A percentile compares a stretch with the other conserved stretches of the same genome.
Evolutionary conservation across 108 stramenopile species (phyloP).

Genomic region (Cyclotella sp.): DNA sequence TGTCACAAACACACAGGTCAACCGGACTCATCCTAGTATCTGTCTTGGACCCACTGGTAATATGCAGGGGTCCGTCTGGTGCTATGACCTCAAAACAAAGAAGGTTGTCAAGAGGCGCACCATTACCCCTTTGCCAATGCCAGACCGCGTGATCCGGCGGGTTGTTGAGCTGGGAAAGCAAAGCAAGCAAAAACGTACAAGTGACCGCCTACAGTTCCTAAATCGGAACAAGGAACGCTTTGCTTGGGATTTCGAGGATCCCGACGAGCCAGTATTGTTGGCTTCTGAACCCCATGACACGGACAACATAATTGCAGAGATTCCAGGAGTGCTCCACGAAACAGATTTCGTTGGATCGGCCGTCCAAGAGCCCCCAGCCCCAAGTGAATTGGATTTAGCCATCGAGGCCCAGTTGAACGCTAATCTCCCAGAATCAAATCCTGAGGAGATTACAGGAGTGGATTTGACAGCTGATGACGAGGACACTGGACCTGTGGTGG

Average conservation of each 20-base stretch:
- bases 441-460: constrained; percentile 47
- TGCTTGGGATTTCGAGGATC: neutral
- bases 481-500: constrained; percentile 5
- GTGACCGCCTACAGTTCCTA: neutral
- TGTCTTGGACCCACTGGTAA: constrained; percentile 27
- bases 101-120: constrained; percentile 15
- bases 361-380: neutral
- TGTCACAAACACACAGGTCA: constrained; percentile 16
- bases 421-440: constrained; percentile 3
- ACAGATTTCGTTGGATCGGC: neutral
- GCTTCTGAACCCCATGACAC: neutral
- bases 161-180: constrained; percentile 23
- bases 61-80: constrained; percentile 37
- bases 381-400: neutral
- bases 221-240: constrained; percentile 5
- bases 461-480: too few relatives aligned
- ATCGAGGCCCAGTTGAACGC: neutral
- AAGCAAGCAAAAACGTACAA: neutral
- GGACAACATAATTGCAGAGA: constrained; percentile 22
- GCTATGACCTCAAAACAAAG: constrained; percentile 24
- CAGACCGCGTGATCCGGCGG: constrained; percentile 27
- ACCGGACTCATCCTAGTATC: constrained; percentile 21
- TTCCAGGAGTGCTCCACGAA: neutral
- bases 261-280: neutral
- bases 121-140: constrained; percentile 33